These are phyloP conservation scores for Gossypium anomalum DNA, from an alignment of 345 rosid genomes.

Conservation along the genomic window DNA sequence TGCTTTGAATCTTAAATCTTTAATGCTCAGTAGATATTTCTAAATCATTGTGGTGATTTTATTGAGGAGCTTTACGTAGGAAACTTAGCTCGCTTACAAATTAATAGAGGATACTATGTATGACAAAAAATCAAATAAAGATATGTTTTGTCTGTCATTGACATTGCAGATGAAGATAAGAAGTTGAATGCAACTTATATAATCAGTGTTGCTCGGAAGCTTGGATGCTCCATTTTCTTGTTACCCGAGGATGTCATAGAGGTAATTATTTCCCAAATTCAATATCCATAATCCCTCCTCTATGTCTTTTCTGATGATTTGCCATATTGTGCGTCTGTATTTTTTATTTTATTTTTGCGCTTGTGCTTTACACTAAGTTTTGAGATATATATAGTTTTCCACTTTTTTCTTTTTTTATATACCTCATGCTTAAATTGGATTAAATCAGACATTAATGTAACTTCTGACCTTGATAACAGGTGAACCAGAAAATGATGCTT, in stretches of 20 bases:
- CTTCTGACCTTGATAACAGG: slow-evolving; percentile 38
- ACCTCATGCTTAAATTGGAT: not conserved
- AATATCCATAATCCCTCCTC: not conserved
- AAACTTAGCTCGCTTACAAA: not conserved
- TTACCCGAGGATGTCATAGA: slow-evolving; percentile 95
- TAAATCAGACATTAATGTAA: not conserved
- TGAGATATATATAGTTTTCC: not conserved
- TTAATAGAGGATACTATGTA: not conserved
- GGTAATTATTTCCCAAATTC: slow-evolving; percentile 36
- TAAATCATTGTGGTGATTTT: not conserved
- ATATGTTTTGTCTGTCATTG: slow-evolving; percentile 13
- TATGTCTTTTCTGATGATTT: not conserved
- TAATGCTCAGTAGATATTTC: not conserved
- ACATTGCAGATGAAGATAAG: slow-evolving; percentile 86
- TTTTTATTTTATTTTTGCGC: not conserved
- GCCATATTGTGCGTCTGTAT: not conserved
- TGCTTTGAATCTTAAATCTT: not conserved
- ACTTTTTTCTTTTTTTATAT: not conserved
- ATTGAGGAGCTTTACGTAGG: not conserved
- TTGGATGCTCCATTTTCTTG: slow-evolving; percentile 96
- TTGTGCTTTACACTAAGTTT: not conserved
- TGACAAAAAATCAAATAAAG: not conserved
- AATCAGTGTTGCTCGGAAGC: slow-evolving; percentile 95
- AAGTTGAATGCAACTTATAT: slow-evolving; percentile 90
- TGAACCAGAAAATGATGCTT: slow-evolving; percentile 96